Evolutionary conservation across 1,139 yeast species (phyloP), one percentile per base, ranked within the genome.

Genomic region (Taiozyma sp.): DNA sequence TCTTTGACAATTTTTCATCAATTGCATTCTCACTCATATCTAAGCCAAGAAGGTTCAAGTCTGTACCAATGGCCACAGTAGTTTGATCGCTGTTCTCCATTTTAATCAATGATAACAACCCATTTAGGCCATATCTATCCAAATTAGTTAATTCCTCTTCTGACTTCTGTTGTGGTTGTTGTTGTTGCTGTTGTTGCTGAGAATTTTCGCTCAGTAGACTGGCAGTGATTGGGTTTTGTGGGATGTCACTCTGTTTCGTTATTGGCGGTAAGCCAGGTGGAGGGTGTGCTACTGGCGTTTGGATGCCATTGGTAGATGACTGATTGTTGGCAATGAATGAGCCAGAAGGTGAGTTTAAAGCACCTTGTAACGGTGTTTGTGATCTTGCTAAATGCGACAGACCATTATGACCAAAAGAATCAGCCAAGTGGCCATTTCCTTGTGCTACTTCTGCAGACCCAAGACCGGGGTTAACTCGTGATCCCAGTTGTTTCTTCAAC

Each of bases 1-100:
- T 81, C 60, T 79, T 79, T 47, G 92, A 76, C 36, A 91, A 73
- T 54, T 80, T 75, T 19, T 75, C 72, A 43, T 72, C 70, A 23
- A 57, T 51, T 2, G 52, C 51, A 5, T 45, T 55, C 53, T 53
- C 58, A 55, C 67, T 66, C 59, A 87, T 74, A 62, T 88, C 87
- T 47, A 90, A 72, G 19, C 95, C 96, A 43, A 88, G 72, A 58
- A 86, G 80, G 53, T 83, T 81, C 51, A 91, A 72, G 64, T 93
- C 98, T 48, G 87, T 85, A 24, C 98, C 98, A 53, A 89, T 75
- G 9, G 96, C 92, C 62, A 88, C 81, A 39, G 83, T 78, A 14
- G 84, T 80, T 54, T 81, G 79, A 56, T 84, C 92, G 46, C 72
- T 76, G 57, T 79, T 80, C 51, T 86, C 91, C 82, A 83, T 82